Base-by-base conservation (phyloP, 2,329 filamentous ascomycete genomes). In the Phyllosticta citriasiana region DNA sequence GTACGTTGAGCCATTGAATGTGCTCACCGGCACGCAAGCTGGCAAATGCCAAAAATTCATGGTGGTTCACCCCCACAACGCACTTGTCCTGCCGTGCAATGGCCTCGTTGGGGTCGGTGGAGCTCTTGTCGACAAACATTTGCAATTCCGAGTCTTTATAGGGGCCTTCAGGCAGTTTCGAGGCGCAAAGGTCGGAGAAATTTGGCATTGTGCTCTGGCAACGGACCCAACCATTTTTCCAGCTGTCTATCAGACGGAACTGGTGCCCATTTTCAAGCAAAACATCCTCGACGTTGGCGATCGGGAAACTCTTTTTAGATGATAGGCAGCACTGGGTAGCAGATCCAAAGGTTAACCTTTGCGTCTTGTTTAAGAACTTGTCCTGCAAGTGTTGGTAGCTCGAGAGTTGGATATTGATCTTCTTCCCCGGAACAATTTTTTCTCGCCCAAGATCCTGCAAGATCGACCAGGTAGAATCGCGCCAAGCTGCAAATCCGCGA, bases 231-330 rank as follows among this genome's bases (percentile, higher is more conserved):
- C 47, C 27, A 8, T 57, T 57, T 10, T 10, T 9, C 0, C 4
- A 30, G 16, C 64, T 58, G 53, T 70, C 67, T 51, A 64, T 62
- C 69, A 65, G 57, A 57, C 61, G 10, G 57, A 73, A 79, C 0
- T 62, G 33, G 14, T 81, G 62, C 0, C 74, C 79, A 60, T 81
- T 81, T 0, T 71, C 65, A 1, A 79, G 65, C 35, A 76, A 78
- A 4, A 82, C 65, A 1, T 70, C 64, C 12, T 73, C 64, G 0
- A 65, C 64, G 1, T 47, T 33, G 30, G 67, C 67, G 8, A 61
- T 59, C 2, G 57, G 60, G 25, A 77, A 66, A 0, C 51, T 65
- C 63, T 0, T 57, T 8, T 1, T 51, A 55, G 9, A 73, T 71
- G 51, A 78, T 75, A 50, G 50, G 16, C 57, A 61, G 4, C 58